Base-by-base conservation (phyloP, 306 rosid species). In the Rosa lucieae region DNA sequence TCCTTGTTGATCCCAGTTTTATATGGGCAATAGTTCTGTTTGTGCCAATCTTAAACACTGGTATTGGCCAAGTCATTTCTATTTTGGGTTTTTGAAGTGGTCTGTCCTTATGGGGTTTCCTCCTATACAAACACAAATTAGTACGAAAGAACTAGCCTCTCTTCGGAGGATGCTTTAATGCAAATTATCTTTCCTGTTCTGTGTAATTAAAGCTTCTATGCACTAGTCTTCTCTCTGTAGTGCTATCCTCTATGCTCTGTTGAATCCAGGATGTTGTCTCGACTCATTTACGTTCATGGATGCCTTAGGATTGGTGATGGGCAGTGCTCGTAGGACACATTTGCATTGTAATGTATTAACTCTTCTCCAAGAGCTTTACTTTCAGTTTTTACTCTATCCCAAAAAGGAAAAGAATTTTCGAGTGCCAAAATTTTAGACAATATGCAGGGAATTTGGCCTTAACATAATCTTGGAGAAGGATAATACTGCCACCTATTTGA, bases 1-100 rank as follows among this genome's bases (percentile, higher is more conserved):
- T 48, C 59, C 71, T 58, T 75, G 71, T 68, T 62, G 76, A 77
- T 67, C 52, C 86, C 75, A 40, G 70, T 83, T 84, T 87, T 79
- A 67, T 78, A 62, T 63, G 88, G 94, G 90, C 73, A 61, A 88
- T 84, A 66, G 69, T 67, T 86, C 71, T 78, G 65, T 75, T 74
- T 49, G 83, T 73, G 89, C 88, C 85, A 65, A 84, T 79, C 72
- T 74, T 68, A 26, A 8, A 79, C 68, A 32, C 51, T 73, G 74
- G 74, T 62, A 29, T 55, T 61, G 67, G 87, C 86, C 42, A 23
- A 46, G 12, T 79, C 51, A 49, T 69, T 71, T 70, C 61, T 68
- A 81, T 70, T 77, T 70, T 69, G 68, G 70, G 78, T 74, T 79
- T 35, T 68, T 55, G 37, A 73, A 73, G 75, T 78, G 61, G 62